Evolutionary conservation across 352 stramenopile species (phyloP).

Genomic region (Phytopythium oedochilum): DNA sequence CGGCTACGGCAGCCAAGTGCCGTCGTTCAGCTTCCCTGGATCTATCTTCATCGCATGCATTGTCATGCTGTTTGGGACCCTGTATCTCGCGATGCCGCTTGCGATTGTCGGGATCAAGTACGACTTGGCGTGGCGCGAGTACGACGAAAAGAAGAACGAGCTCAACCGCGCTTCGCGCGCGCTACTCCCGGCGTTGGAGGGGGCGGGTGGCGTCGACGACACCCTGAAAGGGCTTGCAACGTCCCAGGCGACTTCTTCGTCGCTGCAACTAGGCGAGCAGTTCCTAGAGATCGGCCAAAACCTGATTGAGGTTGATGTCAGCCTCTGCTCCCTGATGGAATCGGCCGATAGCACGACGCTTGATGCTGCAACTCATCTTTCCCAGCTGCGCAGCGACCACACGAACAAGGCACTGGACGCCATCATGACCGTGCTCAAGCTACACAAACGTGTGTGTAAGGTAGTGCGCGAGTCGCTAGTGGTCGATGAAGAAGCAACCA

Average conservation of each 20-base stretch:
- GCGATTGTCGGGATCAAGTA: constrained; percentile 55
- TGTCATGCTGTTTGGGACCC: constrained; percentile 51
- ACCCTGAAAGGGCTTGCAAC: constrained; percentile 26
- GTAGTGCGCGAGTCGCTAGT: constrained; percentile 18
- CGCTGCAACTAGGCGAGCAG: constrained; percentile 25
- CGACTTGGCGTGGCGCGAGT: constrained; percentile 28
- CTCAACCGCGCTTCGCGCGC: too few species aligned
- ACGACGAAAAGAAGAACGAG: constrained; percentile 12
- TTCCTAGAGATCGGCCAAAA: constrained; percentile 32
- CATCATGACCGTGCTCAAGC: constrained; percentile 27
- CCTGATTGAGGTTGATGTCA: constrained; percentile 13
- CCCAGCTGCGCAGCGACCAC: constrained; percentile 27
- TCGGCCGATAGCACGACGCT: not conserved
- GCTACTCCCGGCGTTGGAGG: not conserved
- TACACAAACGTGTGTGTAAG: constrained; percentile 31
- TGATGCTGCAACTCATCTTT: constrained; percentile 13
- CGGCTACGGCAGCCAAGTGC: constrained; percentile 47
- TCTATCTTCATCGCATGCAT: constrained; percentile 28
- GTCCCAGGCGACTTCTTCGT: constrained; percentile 13
- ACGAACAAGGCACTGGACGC: constrained; percentile 24
- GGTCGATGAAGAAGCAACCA: not conserved
- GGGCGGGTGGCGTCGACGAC: constrained; percentile 8
- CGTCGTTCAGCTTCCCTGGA: constrained; percentile 29
- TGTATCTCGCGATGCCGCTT: constrained; percentile 57
- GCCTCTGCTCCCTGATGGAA: constrained; percentile 13